phyloP scores from a whole-genome alignment of 441 rosid genomes.

The Populus hybrid region DNA sequence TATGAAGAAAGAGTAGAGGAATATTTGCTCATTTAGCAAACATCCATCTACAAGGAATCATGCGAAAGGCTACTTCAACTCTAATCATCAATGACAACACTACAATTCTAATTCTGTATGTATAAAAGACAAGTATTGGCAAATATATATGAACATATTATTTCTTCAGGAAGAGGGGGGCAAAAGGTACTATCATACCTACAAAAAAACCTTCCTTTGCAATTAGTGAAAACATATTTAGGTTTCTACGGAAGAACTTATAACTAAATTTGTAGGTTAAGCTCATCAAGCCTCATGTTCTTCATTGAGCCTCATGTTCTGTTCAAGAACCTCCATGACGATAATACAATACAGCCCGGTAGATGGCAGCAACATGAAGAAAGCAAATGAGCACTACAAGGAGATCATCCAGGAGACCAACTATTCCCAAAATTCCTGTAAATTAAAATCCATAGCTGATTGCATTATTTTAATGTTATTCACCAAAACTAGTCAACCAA shows the following conservation, averaged over 20 bases:
- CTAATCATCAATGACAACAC: neutral
- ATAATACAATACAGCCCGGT: slow-evolving; percentile 67
- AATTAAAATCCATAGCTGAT: slow-evolving; percentile 1
- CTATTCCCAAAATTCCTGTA: slow-evolving; percentile 62
- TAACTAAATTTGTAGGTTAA: too few species aligned
- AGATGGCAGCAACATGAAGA: slow-evolving; percentile 82
- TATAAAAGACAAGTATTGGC: too few species aligned
- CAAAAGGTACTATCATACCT: neutral
- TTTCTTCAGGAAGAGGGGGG: too few species aligned
- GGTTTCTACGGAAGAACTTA: neutral
- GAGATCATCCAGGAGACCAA: slow-evolving; percentile 77
- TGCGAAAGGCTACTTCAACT: neutral
- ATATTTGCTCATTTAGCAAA: neutral
- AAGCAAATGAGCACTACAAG: slow-evolving; percentile 54
- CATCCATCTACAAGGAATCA: neutral
- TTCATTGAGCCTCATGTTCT: neutral
- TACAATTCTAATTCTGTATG: neutral
- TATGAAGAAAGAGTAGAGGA: neutral
- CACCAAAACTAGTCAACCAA: neutral
- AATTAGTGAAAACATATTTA: neutral
- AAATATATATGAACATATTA: too few species aligned
- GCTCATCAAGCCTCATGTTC: neutral
- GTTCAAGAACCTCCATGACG: slow-evolving; percentile 72
- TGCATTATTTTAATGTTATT: neutral
- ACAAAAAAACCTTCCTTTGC: neutral